phyloP scores from a whole-genome alignment of 805 yeast species.

The Lachancea lanzarotensis region DNA sequence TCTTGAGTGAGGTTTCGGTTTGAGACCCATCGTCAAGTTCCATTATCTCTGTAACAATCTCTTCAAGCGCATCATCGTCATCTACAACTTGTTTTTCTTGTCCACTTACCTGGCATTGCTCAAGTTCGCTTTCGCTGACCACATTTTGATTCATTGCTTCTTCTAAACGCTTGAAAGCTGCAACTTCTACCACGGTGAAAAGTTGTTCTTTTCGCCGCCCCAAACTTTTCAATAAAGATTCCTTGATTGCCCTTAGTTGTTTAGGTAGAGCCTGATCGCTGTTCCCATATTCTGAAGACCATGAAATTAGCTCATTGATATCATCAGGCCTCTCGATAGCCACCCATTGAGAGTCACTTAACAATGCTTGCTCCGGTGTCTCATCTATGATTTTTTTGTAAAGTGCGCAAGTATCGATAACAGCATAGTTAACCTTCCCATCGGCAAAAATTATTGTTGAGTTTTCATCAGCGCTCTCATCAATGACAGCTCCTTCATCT shows the following conservation, averaged over 20 bases:
- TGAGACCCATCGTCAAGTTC: conserved; percentile 32
- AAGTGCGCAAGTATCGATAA: conserved; percentile 22
- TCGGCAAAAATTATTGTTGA: conserved; percentile 17
- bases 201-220: background rate
- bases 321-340: conserved; percentile 58
- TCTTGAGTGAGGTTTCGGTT: conserved; percentile 21
- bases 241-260: conserved; percentile 50
- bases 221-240: conserved; percentile 35
- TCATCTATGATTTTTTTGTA: conserved; percentile 69
- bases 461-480: conserved; percentile 13
- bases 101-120: conserved; percentile 6
- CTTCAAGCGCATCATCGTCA: conserved; percentile 24
- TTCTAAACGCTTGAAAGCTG: conserved; percentile 28
- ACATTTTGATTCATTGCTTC: conserved; percentile 36
- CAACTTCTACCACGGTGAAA: too few species aligned
- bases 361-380: conserved; percentile 46
- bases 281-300: conserved; percentile 71
- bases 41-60: conserved; percentile 34
- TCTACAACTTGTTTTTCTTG: background rate
- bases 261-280: conserved; percentile 62
- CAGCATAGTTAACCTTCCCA: conserved; percentile 14
- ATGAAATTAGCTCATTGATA: conserved; percentile 46
- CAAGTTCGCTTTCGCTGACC: conserved; percentile 30
- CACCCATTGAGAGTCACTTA: conserved; percentile 55
- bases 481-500: conserved; percentile 16